Evolutionary conservation across 257 asterid species (phyloP).

Genomic region (Nicotiana knightiana): DNA sequence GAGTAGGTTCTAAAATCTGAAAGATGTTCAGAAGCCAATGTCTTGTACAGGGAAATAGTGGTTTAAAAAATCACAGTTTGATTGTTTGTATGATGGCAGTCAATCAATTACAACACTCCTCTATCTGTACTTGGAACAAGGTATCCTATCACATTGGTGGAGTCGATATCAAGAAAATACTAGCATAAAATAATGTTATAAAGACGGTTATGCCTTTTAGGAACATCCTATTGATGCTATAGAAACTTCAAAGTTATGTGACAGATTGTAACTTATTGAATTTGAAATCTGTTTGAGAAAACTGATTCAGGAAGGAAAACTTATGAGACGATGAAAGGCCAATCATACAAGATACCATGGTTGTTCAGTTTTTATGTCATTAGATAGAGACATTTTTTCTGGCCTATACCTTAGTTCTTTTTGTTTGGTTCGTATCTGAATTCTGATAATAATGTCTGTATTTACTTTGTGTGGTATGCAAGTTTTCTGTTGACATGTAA

Average conservation of each 20-base stretch:
- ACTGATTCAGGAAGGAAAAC: background rate
- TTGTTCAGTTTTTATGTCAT: background rate
- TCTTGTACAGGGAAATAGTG: background rate
- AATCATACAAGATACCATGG: background rate
- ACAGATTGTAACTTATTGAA: background rate
- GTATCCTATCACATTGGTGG: background rate
- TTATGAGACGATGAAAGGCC: background rate
- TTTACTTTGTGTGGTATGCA: background rate
- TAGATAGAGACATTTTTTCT: background rate
- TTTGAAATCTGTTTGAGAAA: background rate
- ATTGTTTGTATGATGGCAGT: background rate
- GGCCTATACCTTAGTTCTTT: background rate
- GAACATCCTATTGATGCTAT: background rate
- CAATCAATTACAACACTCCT: background rate
- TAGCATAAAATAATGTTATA: background rate
- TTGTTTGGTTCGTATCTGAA: background rate
- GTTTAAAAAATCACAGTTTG: background rate
- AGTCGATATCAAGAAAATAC: background rate
- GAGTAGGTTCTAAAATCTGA: background rate
- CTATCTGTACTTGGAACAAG: background rate
- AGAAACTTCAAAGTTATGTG: background rate
- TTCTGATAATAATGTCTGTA: conserved; percentile 1
- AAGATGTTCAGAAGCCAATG: background rate
- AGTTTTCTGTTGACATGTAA: background rate
- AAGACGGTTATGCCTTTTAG: background rate